phyloP scores from a whole-genome alignment of 2,329 filamentous ascomycete genomes.

The Ophioceras dolichostomum region DNA sequence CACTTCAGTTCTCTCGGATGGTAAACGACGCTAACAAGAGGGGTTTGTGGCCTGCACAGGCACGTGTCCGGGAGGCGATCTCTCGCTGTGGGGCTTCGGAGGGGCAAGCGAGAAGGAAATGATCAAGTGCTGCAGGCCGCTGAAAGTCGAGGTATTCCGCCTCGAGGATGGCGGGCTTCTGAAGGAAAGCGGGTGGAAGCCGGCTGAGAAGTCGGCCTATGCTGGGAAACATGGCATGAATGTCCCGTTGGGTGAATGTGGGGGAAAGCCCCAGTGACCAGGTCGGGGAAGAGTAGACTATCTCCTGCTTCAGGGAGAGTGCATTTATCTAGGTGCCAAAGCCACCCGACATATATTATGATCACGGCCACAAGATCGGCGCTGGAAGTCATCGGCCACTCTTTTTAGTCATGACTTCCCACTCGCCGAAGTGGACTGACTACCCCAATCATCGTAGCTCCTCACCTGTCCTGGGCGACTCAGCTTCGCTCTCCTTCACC shows the following conservation, averaged over 20 bases:
- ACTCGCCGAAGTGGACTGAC: too few relatives aligned
- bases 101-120: conserved; percentile 55
- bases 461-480: too few relatives aligned
- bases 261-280: neutral
- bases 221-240: neutral
- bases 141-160: conserved; percentile 62
- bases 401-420: too few relatives aligned
- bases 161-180: conserved; percentile 31
- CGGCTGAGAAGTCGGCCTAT: neutral
- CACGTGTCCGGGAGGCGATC: conserved; percentile 70
- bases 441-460: too few relatives aligned
- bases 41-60: conserved; percentile 22
- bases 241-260: neutral
- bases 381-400: too few relatives aligned
- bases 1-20: conserved; percentile 46
- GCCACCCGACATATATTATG: too few relatives aligned
- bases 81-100: conserved; percentile 73
- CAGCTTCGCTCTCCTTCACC: too few relatives aligned
- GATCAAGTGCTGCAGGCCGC: conserved; percentile 57
- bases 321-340: too few relatives aligned
- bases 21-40: neutral
- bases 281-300: too few relatives aligned
- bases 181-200: neutral
- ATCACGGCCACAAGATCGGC: too few relatives aligned
- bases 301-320: too few relatives aligned